Evolutionary conservation across 1,284 basidiomycete species (phyloP).

Genomic region (Hemileia vastatrix): DNA sequence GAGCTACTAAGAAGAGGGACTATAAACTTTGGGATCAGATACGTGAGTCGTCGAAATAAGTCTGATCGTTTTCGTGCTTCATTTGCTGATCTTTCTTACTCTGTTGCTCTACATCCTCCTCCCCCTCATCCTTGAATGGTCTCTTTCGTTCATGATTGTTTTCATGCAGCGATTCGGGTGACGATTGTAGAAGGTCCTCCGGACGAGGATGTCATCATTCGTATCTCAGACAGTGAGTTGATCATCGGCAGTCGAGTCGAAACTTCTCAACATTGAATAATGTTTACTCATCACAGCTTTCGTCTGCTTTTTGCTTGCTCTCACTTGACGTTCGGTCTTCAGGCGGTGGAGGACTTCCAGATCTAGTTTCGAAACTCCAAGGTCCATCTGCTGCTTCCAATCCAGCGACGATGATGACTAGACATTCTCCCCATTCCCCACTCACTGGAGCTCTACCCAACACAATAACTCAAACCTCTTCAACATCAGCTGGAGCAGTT

Average conservation of each 20-base stretch:
- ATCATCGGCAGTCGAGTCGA: too few species aligned
- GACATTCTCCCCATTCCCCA: not conserved
- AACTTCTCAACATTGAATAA: too few species aligned
- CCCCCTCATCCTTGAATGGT: conserved; percentile 28
- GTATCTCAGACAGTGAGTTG: conserved; percentile 32
- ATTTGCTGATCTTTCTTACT: not conserved
- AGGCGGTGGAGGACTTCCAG: not conserved
- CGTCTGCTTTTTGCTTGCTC: too few species aligned
- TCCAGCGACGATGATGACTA: not conserved
- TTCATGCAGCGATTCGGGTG: conserved; percentile 26
- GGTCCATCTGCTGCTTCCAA: not conserved
- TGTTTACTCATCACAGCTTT: too few species aligned
- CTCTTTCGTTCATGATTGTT: not conserved
- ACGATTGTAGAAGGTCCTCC: conserved; percentile 39
- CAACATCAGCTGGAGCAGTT: not conserved
- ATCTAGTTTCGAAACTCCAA: not conserved
- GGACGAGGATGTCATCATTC: conserved; percentile 39
- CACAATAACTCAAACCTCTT: not conserved
- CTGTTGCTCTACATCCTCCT: conserved; percentile 25
- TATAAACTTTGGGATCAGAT: conserved; percentile 22
- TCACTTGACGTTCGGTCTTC: too few species aligned
- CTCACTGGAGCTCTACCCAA: not conserved
- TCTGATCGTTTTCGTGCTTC: conserved; percentile 4
- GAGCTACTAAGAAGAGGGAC: conserved; percentile 33
- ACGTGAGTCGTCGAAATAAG: too few species aligned